Base-by-base conservation (phyloP, 805 yeast species). In the Cyberlindnera nakhonratchasimensis region DNA sequence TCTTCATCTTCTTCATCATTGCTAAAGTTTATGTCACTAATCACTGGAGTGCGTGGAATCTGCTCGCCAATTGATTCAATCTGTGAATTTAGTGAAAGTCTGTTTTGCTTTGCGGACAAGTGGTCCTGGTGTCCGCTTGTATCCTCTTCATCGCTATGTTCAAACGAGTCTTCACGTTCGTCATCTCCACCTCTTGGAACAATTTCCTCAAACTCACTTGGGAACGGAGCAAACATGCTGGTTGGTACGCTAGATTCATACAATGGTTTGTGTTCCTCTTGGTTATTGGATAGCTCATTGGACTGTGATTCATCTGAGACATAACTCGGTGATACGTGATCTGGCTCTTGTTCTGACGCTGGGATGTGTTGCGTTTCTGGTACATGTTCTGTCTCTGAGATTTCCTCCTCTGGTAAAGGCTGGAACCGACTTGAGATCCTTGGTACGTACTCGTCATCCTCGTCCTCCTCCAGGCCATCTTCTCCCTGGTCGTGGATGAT, bases 361-460 rank as follows among this genome's bases (percentile, higher is more conserved):
- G n/a, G 14, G 11, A 14, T 13, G 14, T 28, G 16, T 10, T 12
- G 5, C 16, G 16, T 18, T 18, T 30, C 33, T 17, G 16, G 34
- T 5, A 16, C 26, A 22, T 11, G 21, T 20, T 34, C 35, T 19
- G 25, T 28, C 14, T 37, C 39, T 6, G 9, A 10, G 13, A 6
- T 18, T 16, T 9, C 30, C 6, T 30, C 29, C n/a, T 36, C 36
- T 10, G 26, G 37, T 10, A 39, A 25, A 6, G 48, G 39, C 13
- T 42, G 44, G 28, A 50, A 50, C 18, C 51, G 25, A 11, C 38
- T 29, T 2, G 40, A 23, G 3, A 37, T 6, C 34, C 45, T 44
- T 22, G 51, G 53, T 23, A 37, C 48, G 44, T 45, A 47, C 16
- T 53, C 57, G 1, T 54, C 52, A 3, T 58, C 57, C 2, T 53